A percentile compares a stretch with the other conserved stretches of the same genome.
Conservation (phyloP, 2,329 filamentous ascomycete species). For the Alternaria triticina region DNA sequence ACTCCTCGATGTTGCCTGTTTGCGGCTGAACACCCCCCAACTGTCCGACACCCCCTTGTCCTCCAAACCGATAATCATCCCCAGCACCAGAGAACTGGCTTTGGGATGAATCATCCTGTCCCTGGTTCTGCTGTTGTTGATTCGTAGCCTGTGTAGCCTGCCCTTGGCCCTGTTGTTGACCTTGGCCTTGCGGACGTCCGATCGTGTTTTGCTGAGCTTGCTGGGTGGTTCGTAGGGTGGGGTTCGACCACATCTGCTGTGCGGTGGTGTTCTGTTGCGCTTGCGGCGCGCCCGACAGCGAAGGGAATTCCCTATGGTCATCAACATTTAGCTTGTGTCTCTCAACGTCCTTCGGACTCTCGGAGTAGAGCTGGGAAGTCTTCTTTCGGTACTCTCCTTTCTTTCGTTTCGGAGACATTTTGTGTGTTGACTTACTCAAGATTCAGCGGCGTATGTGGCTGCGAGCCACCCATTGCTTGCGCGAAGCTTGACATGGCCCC, state of each 20-base stretch:
- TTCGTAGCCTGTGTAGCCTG: slow-evolving; percentile 47
- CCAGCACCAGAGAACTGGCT: slow-evolving; percentile 59
- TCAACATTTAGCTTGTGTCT: slow-evolving; percentile 29
- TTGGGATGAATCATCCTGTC: slow-evolving; percentile 52
- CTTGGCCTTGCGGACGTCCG: slow-evolving; percentile 57
- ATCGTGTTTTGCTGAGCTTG: slow-evolving; percentile 61
- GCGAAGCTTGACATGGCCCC: slow-evolving; percentile 61
- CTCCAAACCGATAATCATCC: slow-evolving; percentile 64
- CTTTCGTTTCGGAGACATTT: slow-evolving; percentile 5
- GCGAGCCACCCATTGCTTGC: slow-evolving; percentile 62
- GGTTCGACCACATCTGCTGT: slow-evolving; percentile 64
- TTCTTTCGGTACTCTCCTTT: background rate
- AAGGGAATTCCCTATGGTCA: slow-evolving; percentile 64
- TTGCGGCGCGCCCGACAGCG: slow-evolving; percentile 64
- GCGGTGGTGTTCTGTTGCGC: slow-evolving; percentile 59
- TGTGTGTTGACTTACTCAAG: slow-evolving; percentile 58
- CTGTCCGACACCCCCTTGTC: slow-evolving; percentile 60
- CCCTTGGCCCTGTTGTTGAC: slow-evolving; percentile 36
- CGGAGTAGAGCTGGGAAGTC: background rate
- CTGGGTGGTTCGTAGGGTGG: slow-evolving; percentile 60
- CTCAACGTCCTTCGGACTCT: background rate
- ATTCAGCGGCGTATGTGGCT: slow-evolving; percentile 61
- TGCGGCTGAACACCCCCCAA: slow-evolving; percentile 59
- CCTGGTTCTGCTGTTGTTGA: slow-evolving; percentile 52
- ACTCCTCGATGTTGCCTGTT: slow-evolving; percentile 65